Evolutionary conservation across 495 filamentous ascomycete genomes (phyloP).

Genomic region (Daldinia decipiens): DNA sequence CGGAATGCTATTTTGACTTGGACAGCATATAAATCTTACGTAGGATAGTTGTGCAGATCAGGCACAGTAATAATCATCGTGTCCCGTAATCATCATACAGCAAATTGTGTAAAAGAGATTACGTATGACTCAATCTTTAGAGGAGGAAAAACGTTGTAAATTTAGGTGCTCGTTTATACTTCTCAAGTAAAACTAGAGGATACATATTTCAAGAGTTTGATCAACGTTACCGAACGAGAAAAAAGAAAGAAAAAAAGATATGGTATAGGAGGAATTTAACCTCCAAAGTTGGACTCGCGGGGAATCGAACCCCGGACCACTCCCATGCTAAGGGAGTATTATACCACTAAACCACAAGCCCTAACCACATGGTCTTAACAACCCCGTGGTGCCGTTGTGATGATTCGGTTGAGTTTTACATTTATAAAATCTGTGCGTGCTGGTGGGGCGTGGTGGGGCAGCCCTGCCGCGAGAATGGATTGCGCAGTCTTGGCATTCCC

Average conservation of each 20-base stretch:
- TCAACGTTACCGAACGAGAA: not conserved
- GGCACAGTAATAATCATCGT: not conserved
- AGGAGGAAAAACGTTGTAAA: not conserved
- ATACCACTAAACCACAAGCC: slow-evolving; percentile 47
- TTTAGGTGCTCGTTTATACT: no score
- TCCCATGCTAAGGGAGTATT: slow-evolving; percentile 51
- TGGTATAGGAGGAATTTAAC: slow-evolving; percentile 42
- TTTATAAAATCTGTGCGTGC: not conserved
- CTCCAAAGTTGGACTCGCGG: slow-evolving; percentile 55
- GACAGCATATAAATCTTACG: not conserved
- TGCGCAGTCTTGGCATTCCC: no score
- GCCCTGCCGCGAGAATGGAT: no score
- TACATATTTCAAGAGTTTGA: no score
- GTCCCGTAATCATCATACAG: not conserved
- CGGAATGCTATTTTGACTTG: slow-evolving; percentile 5
- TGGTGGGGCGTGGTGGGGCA: not conserved
- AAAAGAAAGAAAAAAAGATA: slow-evolving; percentile 10
- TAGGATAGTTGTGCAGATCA: slow-evolving; percentile 1
- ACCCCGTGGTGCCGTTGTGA: not conserved
- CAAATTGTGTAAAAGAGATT: not conserved
- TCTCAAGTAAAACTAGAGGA: no score
- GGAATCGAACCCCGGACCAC: slow-evolving; percentile 69
- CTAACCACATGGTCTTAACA: not conserved
- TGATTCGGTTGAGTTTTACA: not conserved
- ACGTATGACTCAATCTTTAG: not conserved